Conservation (phyloP, 2,329 filamentous ascomycete species). For the Alternaria solani region DNA sequence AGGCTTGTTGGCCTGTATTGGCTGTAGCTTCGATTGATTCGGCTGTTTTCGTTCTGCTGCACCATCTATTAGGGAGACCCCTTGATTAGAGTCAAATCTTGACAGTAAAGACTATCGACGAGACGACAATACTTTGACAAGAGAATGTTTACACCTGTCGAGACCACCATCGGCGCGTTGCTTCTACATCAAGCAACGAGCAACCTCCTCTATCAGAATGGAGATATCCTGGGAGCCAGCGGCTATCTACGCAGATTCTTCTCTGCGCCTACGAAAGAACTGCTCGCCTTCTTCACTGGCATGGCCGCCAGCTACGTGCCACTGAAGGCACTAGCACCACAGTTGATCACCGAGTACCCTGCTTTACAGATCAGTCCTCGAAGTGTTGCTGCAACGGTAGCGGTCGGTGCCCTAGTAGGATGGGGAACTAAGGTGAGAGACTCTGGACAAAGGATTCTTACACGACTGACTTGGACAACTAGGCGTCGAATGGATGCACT, state of each 20-base stretch:
- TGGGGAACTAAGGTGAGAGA: conserved; percentile 61
- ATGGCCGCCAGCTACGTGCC: conserved; percentile 56
- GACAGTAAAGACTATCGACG: not conserved
- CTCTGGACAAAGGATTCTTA: not conserved
- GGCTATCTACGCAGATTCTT: conserved; percentile 56
- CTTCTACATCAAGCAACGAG: conserved; percentile 61
- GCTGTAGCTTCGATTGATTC: not conserved
- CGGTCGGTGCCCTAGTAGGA: conserved; percentile 57
- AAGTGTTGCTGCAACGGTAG: conserved; percentile 50
- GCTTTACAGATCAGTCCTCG: conserved; percentile 44
- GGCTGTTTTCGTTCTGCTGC: not conserved
- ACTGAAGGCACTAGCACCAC: conserved; percentile 54
- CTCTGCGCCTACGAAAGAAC: conserved; percentile 52
- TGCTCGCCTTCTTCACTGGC: conserved; percentile 57
- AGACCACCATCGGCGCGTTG: conserved; percentile 61
- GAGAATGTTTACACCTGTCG: conserved; percentile 62
- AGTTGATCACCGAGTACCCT: conserved; percentile 56
- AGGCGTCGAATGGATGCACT: conserved; percentile 58
- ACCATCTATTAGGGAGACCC: not conserved
- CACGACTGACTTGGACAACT: conserved; percentile 15
- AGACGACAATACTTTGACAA: not conserved
- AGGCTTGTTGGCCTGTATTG: not conserved
- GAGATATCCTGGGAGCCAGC: conserved; percentile 60
- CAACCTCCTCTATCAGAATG: conserved; percentile 60
- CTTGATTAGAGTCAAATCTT: not conserved